phyloP scores from a whole-genome alignment of 2,329 filamentous ascomycete species.

The Hypoxylon sp. region DNA sequence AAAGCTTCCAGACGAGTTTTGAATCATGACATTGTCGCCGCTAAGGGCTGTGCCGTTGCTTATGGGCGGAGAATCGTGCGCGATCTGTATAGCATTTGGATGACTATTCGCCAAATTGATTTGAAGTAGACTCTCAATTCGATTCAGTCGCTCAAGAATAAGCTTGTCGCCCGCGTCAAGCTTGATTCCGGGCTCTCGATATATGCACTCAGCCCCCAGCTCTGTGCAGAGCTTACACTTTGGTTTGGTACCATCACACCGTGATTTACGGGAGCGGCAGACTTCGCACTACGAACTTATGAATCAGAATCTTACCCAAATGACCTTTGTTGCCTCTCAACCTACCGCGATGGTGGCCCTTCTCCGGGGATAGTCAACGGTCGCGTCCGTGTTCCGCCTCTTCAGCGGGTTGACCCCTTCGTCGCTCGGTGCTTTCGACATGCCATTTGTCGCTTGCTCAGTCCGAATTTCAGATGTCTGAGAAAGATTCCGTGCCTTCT shows the following conservation, averaged over 20 bases:
- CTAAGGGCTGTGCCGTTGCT: slow-evolving; percentile 73
- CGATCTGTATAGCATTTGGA: slow-evolving; percentile 66
- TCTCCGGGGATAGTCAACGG: slow-evolving; percentile 73
- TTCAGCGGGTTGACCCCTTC: slow-evolving; percentile 69
- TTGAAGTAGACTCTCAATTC: slow-evolving; percentile 84
- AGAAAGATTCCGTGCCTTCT: slow-evolving; percentile 68
- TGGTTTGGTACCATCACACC: slow-evolving; percentile 82
- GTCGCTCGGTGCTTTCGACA: slow-evolving; percentile 63
- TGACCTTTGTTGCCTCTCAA: slow-evolving; percentile 43
- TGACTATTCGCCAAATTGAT: slow-evolving; percentile 69
- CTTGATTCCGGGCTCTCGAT: slow-evolving; percentile 88
- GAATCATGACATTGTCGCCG: slow-evolving; percentile 67
- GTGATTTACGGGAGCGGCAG: slow-evolving; percentile 82
- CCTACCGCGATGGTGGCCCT: slow-evolving; percentile 76
- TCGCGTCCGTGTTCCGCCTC: slow-evolving; percentile 71
- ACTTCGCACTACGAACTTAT: slow-evolving; percentile 75
- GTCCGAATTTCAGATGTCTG: slow-evolving; percentile 65
- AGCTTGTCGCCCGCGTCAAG: slow-evolving; percentile 88
- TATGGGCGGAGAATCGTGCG: slow-evolving; percentile 73
- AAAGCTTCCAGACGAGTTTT: slow-evolving; percentile 60
- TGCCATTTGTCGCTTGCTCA: slow-evolving; percentile 60
- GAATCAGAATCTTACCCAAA: slow-evolving; percentile 33
- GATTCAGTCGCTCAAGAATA: slow-evolving; percentile 81
- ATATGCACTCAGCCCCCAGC: slow-evolving; percentile 84
- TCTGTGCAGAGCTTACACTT: slow-evolving; percentile 89